Conservation (phyloP, 352 stramenopile genomes). For the Pythium folliculosum region DNA sequence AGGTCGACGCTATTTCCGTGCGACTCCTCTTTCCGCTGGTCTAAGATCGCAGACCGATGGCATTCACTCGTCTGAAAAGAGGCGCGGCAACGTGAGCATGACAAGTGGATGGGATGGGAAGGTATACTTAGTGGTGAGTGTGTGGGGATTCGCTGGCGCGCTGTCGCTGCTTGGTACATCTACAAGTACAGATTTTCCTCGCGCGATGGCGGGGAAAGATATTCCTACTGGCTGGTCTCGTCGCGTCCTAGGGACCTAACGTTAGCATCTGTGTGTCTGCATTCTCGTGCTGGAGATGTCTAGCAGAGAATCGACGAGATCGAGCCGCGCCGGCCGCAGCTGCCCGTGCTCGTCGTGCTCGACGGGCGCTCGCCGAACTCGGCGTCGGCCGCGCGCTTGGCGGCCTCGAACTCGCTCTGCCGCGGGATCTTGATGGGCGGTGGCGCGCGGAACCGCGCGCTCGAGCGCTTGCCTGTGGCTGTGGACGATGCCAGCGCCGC, state of each 20-base stretch:
- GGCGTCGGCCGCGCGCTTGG: slow-evolving; percentile 16
- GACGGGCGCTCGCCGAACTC: slow-evolving; percentile 38
- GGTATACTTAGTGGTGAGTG: neutral
- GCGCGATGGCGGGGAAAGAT: neutral
- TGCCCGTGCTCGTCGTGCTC: slow-evolving; percentile 55
- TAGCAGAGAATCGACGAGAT: slow-evolving; percentile 79
- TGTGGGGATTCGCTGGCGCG: neutral
- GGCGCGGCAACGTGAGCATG: neutral
- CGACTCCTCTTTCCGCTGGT: too few species aligned
- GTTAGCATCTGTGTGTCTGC: too few species aligned
- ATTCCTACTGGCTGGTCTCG: neutral
- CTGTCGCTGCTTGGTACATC: slow-evolving; percentile 1
- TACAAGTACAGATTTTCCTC: slow-evolving; percentile 6
- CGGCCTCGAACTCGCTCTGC: slow-evolving; percentile 33
- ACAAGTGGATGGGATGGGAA: neutral
- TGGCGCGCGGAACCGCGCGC: slow-evolving; percentile 29
- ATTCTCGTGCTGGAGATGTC: too few species aligned
- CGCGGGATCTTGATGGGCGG: slow-evolving; percentile 72
- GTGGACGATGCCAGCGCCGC: neutral
- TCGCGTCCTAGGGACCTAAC: too few species aligned
- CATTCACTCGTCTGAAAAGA: neutral
- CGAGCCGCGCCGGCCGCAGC: slow-evolving; percentile 51
- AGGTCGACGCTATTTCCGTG: neutral
- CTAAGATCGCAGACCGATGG: too few species aligned
- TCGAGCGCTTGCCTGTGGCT: slow-evolving; percentile 13